phyloP scores from a whole-genome alignment of 164 flowering plant genomes.

The Dillenia turbinata region DNA sequence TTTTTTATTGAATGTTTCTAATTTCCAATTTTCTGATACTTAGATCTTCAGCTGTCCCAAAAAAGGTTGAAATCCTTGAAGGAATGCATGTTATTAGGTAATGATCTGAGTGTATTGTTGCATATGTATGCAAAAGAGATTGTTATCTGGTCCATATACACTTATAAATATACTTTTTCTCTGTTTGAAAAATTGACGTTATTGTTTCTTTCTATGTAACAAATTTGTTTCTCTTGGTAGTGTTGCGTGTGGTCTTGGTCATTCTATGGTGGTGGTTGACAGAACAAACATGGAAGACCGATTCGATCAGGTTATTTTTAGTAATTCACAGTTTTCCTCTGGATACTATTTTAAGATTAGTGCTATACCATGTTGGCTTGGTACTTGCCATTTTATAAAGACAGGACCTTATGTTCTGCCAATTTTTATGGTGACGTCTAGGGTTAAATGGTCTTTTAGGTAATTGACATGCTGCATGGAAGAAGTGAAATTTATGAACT shows the following conservation, averaged over 20 bases:
- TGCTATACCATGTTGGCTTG: neutral
- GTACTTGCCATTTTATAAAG: too few species aligned
- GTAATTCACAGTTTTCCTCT: neutral
- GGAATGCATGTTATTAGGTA: constrained; percentile 92
- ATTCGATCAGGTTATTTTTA: constrained; percentile 70
- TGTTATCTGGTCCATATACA: too few species aligned
- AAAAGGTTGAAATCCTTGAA: constrained; percentile 87
- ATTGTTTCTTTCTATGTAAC: neutral
- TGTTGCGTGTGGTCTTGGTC: constrained; percentile 91
- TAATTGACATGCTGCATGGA: too few species aligned
- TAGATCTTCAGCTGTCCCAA: constrained; percentile 91
- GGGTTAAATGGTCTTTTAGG: too few species aligned
- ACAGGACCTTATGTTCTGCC: too few species aligned
- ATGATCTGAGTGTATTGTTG: neutral
- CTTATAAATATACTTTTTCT: neutral
- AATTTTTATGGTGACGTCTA: too few species aligned
- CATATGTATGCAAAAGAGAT: too few species aligned
- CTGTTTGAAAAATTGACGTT: too few species aligned
- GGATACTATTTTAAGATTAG: neutral
- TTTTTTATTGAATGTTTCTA: neutral
- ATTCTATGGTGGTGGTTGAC: constrained; percentile 88
- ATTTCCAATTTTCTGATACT: constrained; percentile 5
- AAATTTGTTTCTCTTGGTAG: constrained; percentile 31
- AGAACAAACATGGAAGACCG: constrained; percentile 64
- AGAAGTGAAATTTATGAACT: too few species aligned